phyloP scores from a whole-genome alignment of 257 asterid genomes.

The Coffea canephora region DNA sequence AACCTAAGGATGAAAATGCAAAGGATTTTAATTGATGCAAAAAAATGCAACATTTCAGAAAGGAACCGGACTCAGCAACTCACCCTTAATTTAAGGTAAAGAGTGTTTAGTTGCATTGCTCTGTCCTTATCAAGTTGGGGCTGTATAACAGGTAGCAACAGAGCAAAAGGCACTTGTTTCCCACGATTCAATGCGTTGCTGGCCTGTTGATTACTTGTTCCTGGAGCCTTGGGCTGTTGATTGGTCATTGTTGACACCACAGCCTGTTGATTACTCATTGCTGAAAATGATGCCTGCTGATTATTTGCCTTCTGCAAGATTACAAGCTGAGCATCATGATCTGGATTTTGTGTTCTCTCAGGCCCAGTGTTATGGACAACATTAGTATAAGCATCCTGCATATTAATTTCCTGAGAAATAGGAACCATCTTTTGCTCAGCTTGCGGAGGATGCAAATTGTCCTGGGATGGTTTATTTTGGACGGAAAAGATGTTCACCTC shows the following conservation, averaged over 20 bases:
- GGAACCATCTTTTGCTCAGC: constrained; percentile 35
- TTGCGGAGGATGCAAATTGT: constrained; percentile 29
- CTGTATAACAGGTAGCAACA: constrained; percentile 83
- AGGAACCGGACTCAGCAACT: constrained; percentile 25
- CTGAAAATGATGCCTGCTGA: constrained; percentile 38
- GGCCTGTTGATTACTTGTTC: constrained; percentile 32
- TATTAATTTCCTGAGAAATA: constrained; percentile 38
- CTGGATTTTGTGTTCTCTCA: constrained; percentile 37
- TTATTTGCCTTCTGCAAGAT: constrained; percentile 42
- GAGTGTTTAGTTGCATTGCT: constrained; percentile 78
- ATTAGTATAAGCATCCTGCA: constrained; percentile 45
- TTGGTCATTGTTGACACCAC: constrained; percentile 17
- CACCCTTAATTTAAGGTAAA: constrained; percentile 73
- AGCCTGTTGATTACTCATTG: constrained; percentile 41
- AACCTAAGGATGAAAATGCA: constrained; percentile 19
- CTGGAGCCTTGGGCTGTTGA: constrained; percentile 40
- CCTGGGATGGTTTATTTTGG: constrained; percentile 34
- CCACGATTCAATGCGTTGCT: constrained; percentile 43
- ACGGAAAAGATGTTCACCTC: constrained; percentile 29
- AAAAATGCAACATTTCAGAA: constrained; percentile 16
- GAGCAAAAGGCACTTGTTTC: constrained; percentile 88
- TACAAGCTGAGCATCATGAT: constrained; percentile 44
- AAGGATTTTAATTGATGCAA: constrained; percentile 6
- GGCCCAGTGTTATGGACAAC: constrained; percentile 36
- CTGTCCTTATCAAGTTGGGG: constrained; percentile 92